Conservation (phyloP, 2,329 filamentous ascomycete genomes). For the Coniochaeta sp. region DNA sequence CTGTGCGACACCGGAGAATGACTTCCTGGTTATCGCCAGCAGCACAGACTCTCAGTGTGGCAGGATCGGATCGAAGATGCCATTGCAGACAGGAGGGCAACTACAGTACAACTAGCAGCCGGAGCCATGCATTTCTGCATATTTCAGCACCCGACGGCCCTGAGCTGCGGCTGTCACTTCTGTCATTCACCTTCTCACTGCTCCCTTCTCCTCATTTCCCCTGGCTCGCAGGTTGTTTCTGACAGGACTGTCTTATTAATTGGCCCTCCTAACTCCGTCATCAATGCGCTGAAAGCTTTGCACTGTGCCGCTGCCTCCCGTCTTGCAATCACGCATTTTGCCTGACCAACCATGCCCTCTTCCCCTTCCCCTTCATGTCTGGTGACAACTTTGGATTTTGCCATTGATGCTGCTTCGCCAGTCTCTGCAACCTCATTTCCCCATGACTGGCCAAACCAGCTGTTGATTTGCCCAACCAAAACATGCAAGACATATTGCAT, state of each 20-base stretch:
- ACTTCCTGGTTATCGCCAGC: background rate
- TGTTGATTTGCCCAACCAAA: background rate
- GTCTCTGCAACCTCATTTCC: background rate
- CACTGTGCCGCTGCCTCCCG: background rate
- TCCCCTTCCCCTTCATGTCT: too few relatives aligned
- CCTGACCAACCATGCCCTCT: background rate
- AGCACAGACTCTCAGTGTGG: too few relatives aligned
- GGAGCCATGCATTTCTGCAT: too few relatives aligned
- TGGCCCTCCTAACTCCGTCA: background rate
- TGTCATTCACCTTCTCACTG: background rate
- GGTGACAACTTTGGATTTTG: background rate
- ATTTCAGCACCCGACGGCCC: background rate
- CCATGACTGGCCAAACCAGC: background rate
- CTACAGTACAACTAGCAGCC: too few relatives aligned
- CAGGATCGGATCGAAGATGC: too few relatives aligned
- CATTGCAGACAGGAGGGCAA: too few relatives aligned
- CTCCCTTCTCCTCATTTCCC: background rate
- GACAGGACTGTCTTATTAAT: background rate
- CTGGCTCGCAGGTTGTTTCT: background rate
- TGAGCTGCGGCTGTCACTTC: background rate
- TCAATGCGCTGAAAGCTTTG: background rate
- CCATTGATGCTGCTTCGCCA: background rate
- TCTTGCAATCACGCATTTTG: background rate
- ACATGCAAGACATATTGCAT: too few relatives aligned
- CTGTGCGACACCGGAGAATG: background rate